Evolutionary conservation across 2,329 filamentous ascomycete genomes (phyloP), one percentile per base, ranked within the genome.

Genomic region (Hypoxylon sp.): DNA sequence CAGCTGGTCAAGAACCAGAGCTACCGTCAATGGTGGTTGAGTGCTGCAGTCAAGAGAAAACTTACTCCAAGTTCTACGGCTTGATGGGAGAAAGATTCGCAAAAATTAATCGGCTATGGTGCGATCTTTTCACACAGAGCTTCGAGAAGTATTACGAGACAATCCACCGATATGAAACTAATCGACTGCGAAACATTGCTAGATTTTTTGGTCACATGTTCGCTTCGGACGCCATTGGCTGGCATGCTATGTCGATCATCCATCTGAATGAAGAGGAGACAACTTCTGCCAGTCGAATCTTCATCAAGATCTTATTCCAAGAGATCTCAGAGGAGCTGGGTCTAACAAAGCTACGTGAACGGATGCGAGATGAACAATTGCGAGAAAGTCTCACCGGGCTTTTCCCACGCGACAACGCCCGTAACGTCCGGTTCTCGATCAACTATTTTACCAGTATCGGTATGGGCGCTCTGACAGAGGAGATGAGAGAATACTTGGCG

Each of bases 391-490:
- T 98, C 66, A 89, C 91, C 42, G 95, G 95, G 31, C 84, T 99
- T 47, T 98, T 99, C 85, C 96, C 96, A 0, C 91, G 85, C 67
- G 94, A 98, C 79, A 93, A 94, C 76, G 89, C 94, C 24, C 91
- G 93, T 77, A 96, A 98, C 81, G 94, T 94, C 42, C 90, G 95
- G 59, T 99, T 99, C 85, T 93, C 94, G 55, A 97, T 99, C 90
- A 99, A 99, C 82, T 99, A 98, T 86, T 98, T 99, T 80, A 99
- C 96, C 9, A 96, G 94, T 76, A 97, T 99, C 75, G 94, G 94
- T 65, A 97, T 99, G 92, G 96, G 96, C 78, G 90, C 89, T 24
- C 86, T 99, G 69, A 99, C 96, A 1, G 96, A 99, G 78, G 92
- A 94, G 73, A 97, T 98, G 94, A 91, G 96, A 80, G 93, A 97